These are phyloP conservation scores for Alternaria atra DNA, from an alignment of 2,329 filamentous ascomycete genomes.

Conservation along the genomic window DNA sequence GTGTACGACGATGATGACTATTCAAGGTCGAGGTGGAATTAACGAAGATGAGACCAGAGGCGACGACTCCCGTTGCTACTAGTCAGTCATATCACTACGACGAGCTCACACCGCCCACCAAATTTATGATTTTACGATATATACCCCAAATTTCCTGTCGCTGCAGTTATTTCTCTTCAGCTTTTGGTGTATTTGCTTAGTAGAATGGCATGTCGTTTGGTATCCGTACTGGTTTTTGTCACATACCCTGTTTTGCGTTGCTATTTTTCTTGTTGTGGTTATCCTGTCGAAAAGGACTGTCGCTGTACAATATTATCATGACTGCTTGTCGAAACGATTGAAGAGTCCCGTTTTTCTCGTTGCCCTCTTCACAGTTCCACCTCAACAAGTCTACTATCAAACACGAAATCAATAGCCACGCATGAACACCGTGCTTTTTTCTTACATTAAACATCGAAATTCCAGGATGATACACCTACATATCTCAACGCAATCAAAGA, in stretches of 20 bases:
- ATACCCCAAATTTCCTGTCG: slow-evolving; percentile 8
- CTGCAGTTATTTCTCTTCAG: background rate
- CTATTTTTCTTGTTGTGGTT: background rate
- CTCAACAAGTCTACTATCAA: background rate
- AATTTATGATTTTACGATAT: slow-evolving; percentile 15
- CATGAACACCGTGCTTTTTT: background rate
- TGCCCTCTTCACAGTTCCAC: background rate
- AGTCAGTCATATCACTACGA: slow-evolving; percentile 11
- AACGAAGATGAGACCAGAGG: slow-evolving; percentile 42
- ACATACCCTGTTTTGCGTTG: background rate
- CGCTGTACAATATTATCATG: background rate
- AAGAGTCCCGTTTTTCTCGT: background rate
- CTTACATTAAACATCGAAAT: background rate
- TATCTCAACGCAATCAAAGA: background rate
- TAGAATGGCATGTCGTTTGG: background rate
- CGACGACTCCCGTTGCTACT: slow-evolving; percentile 45
- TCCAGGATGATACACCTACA: background rate
- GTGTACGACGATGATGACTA: slow-evolving; percentile 47
- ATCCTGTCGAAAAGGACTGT: background rate
- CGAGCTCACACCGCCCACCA: background rate
- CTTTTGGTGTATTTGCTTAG: background rate
- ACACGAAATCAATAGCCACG: background rate
- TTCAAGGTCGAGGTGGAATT: slow-evolving; percentile 29
- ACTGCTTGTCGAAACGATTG: background rate
- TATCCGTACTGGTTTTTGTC: background rate